These are phyloP conservation scores for Sporisorium sorghi DNA, from an alignment of 1,284 basidiomycete genomes.

Conservation along the genomic window DNA sequence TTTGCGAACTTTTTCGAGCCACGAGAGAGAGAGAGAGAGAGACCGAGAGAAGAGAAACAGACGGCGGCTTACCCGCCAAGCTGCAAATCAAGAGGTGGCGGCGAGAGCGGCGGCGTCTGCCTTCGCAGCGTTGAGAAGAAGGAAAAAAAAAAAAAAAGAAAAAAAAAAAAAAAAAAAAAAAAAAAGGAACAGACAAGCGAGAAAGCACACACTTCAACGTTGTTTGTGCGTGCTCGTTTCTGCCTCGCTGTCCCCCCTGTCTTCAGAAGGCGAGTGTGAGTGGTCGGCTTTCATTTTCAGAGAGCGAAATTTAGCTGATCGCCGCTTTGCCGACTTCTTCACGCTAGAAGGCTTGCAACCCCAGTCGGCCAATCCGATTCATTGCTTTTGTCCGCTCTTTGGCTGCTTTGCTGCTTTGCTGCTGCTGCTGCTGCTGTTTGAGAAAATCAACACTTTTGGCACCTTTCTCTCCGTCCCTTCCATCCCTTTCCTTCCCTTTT, in stretches of 20 bases:
- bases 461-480: too few relatives aligned
- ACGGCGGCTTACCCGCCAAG: too few relatives aligned
- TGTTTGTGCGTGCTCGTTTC: neutral
- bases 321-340: slow-evolving; percentile 2
- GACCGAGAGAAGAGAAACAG: too few relatives aligned
- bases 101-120: too few relatives aligned
- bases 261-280: neutral
- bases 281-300: neutral
- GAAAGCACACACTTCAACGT: neutral
- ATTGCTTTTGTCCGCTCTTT: slow-evolving; percentile 26
- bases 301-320: slow-evolving; percentile 7
- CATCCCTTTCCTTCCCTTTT: neutral
- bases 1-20: neutral
- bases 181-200: neutral
- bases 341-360: neutral
- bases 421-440: slow-evolving; percentile 4
- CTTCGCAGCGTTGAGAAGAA: too few relatives aligned
- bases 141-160: too few relatives aligned
- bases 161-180: too few relatives aligned
- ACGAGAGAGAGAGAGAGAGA: neutral
- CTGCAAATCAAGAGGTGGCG: too few relatives aligned
- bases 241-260: neutral
- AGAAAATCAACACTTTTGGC: neutral
- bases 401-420: neutral
- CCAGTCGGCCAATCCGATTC: slow-evolving; percentile 26